Evolutionary conservation across 2,329 filamentous ascomycete genomes (phyloP), one percentile per base, ranked within the genome.

Genomic region (Pseudopithomyces chartarum): DNA sequence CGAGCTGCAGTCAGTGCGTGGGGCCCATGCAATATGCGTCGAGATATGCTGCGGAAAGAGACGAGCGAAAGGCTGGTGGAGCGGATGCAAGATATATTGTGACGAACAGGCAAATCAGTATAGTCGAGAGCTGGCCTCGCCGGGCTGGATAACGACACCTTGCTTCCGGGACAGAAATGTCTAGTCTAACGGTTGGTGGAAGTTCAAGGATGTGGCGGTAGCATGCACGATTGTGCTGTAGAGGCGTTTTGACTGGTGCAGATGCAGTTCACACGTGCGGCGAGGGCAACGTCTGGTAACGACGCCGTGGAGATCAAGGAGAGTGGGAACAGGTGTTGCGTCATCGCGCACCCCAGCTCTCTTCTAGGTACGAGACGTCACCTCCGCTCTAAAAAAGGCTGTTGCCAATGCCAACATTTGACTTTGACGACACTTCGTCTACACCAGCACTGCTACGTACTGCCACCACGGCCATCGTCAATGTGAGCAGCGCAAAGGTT

Each of bases 1-100:
- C 42, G 45, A 63, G 64, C 61, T 62, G 60, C 59, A 56, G 40
- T 60, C 60, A 62, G 54, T 62, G 61, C 60, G 62, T 53, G 54
- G 53, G 42, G 57, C 40, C 57, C 63, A 66, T 66, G 63, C 63
- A 64, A 56, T 56, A 40, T 39, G 52, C 50, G 42, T 36, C 52
- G 20, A 19, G 51, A 49, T 54, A 57, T 50, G 48, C 42, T 23
- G 45, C 36, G 45, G 17, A 32, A 48, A 23, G 44, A 17, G 26
- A 26, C 19, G 43, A 34, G 23, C 17, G 39, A 22, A 32, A 52
- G 23, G 12, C 23, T 11, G 20, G 49, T 36, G 36, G 19, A 48
- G 15, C 15, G 26, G 33, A 15, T 32, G 48, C 26, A 36, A 23
- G 48, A 52, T 52, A 52, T 56, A 50, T 42, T 17, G 38, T 42